Percentiles rank a stretch among this genome's conserved stretches.
These are phyloP conservation scores for Boechera divaricarpa DNA, from an alignment of 345 rosid genomes.

Conservation along the genomic window DNA sequence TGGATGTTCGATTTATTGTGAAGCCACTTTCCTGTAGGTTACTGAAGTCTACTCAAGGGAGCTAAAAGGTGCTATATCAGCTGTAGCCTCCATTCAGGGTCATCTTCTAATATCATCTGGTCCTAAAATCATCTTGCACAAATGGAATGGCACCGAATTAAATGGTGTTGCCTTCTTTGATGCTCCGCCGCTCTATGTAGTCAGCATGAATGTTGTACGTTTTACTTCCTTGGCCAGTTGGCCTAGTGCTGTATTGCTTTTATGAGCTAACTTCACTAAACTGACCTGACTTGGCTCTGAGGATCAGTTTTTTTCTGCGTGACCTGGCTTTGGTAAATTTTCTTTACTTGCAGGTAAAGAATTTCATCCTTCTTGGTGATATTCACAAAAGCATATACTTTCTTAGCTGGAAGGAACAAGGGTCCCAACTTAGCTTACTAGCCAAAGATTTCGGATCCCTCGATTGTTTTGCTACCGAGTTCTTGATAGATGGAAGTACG, in stretches of 20 bases:
- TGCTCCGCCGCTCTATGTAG: conserved; percentile 92
- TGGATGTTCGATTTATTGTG: conserved; percentile 28
- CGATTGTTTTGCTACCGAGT: conserved; percentile 94
- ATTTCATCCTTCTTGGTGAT: conserved; percentile 91
- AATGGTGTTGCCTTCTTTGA: conserved; percentile 92
- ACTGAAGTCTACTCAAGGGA: conserved; percentile 94
- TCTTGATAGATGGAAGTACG: conserved; percentile 96
- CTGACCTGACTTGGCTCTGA: conserved; percentile 19
- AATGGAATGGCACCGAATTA: conserved; percentile 91
- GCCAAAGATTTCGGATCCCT: conserved; percentile 96
- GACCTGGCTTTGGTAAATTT: conserved; percentile 31
- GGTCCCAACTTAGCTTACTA: conserved; percentile 87
- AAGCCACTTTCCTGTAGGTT: conserved; percentile 54
- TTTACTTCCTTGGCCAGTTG: conserved; percentile 19
- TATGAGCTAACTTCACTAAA: conserved; percentile 23
- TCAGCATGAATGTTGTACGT: conserved; percentile 95
- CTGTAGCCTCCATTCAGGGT: conserved; percentile 98
- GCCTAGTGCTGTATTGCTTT: conserved; percentile 14
- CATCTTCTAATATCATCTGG: conserved; percentile 94
- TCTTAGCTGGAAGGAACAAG: conserved; percentile 98
- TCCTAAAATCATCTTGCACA: conserved; percentile 91
- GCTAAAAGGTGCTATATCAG: conserved; percentile 96
- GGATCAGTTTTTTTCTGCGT: conserved; percentile 29
- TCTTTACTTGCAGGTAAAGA: conserved; percentile 73
- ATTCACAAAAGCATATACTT: conserved; percentile 93